Percentiles rank a stretch among this genome's conserved stretches.
phyloP scores from a whole-genome alignment of 2,329 filamentous ascomycete species.

The Parastagonospora nodorum region DNA sequence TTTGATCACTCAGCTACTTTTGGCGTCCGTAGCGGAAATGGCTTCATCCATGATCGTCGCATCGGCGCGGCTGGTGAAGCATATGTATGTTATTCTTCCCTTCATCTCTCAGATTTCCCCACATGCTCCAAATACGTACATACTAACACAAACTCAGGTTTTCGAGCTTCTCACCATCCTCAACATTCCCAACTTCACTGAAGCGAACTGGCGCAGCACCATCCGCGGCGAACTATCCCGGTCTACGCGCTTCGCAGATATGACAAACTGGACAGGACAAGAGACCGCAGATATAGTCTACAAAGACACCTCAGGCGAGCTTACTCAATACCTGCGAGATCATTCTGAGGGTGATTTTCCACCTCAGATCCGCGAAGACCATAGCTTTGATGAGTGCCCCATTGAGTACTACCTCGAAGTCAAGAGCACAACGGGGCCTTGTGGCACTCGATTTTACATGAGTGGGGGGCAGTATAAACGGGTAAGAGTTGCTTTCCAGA shows the following conservation, averaged over 20 bases:
- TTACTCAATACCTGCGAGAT: slow-evolving; percentile 38
- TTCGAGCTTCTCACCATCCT: slow-evolving; percentile 49
- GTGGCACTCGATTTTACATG: slow-evolving; percentile 53
- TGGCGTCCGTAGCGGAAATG: slow-evolving; percentile 8
- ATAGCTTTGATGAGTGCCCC: slow-evolving; percentile 32
- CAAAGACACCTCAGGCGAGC: slow-evolving; percentile 42
- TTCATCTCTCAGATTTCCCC: slow-evolving; percentile 6
- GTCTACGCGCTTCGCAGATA: slow-evolving; percentile 49
- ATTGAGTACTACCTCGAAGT: slow-evolving; percentile 57
- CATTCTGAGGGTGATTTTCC: slow-evolving; percentile 16
- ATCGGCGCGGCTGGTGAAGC: slow-evolving; percentile 31
- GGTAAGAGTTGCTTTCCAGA: slow-evolving; percentile 12
- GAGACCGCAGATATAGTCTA: slow-evolving; percentile 59
- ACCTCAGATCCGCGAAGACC: slow-evolving; percentile 37
- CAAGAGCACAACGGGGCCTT: slow-evolving; percentile 52
- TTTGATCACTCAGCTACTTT: slow-evolving; percentile 10
- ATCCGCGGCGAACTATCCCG: slow-evolving; percentile 50
- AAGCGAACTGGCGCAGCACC: slow-evolving; percentile 55
- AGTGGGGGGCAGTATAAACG: slow-evolving; percentile 52
- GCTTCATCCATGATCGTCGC: slow-evolving; percentile 12
- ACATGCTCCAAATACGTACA: not conserved
- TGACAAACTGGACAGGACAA: slow-evolving; percentile 47
- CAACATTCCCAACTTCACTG: slow-evolving; percentile 43
- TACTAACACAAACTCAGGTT: slow-evolving; percentile 37
- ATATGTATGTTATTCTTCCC: slow-evolving; percentile 17